These are phyloP conservation scores for Penicillium verrucosum DNA, from an alignment of 2,329 filamentous ascomycete genomes.

Conservation along the genomic window DNA sequence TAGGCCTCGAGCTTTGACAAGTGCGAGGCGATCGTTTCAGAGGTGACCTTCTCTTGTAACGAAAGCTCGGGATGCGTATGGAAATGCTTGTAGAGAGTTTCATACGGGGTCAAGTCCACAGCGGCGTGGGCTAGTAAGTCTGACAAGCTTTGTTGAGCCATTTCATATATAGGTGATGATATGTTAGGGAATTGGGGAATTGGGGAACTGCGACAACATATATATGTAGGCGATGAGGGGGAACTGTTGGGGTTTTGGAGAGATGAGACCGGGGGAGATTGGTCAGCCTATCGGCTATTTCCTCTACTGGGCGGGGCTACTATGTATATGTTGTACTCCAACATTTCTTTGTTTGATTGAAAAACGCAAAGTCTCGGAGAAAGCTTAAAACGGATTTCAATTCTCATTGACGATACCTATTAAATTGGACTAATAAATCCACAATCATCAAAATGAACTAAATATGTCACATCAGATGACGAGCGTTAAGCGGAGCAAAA, in stretches of 20 bases:
- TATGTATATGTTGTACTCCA: too few species aligned
- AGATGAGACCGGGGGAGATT: background rate
- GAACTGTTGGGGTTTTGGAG: background rate
- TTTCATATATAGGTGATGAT: slow-evolving; percentile 5
- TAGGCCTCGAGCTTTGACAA: slow-evolving; percentile 35
- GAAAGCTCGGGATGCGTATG: slow-evolving; percentile 61
- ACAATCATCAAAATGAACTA: background rate
- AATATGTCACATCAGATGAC: background rate
- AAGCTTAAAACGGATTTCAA: background rate
- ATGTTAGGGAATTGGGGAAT: background rate
- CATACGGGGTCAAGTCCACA: slow-evolving; percentile 45
- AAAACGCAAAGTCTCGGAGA: background rate
- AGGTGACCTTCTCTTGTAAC: slow-evolving; percentile 54
- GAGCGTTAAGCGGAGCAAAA: background rate
- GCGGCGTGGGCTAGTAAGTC: slow-evolving; percentile 15
- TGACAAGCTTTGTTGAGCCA: slow-evolving; percentile 26
- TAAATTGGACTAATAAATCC: background rate
- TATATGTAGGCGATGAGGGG: background rate
- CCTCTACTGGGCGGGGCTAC: too few species aligned
- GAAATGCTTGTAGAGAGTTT: slow-evolving; percentile 57
- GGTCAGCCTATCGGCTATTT: background rate
- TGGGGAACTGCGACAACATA: background rate
- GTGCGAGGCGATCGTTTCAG: slow-evolving; percentile 45
- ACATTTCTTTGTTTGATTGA: background rate
- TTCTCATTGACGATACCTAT: background rate